Base-by-base conservation (phyloP, 768 basidiomycete species). In the Saitozyma sp. region DNA sequence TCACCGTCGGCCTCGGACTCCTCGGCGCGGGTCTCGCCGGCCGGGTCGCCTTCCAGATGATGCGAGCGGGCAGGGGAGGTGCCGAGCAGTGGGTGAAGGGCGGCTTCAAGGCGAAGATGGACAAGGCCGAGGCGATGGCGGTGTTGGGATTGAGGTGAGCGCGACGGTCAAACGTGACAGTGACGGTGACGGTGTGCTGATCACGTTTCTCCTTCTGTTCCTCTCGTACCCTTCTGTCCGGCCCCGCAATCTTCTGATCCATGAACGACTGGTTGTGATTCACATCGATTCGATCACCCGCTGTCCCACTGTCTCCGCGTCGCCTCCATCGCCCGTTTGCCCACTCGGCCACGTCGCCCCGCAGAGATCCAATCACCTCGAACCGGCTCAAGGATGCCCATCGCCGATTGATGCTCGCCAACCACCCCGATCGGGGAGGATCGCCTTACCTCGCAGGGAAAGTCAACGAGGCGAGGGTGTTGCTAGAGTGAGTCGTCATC, bases 381-480 rank as follows among this genome's bases (percentile, higher is more conserved):
- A 85, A 77, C 57, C 86, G 84, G 78, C 78, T 97, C 61, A 97
- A 97, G 82, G 95, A 97, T 70, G 93, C 96, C 0, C 96, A 99
- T 81, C 87, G 95, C 59, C 86, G 89, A 43, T 90, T 99, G 69
- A 99, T 99, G 96, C 85, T 98, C 55, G 90, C 92, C 38, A 99
- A 99, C 81, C 96, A 99, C 82, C 96, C 96, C 10, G 96, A 99
- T 83, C 85, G 96, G 64, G 96, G 96, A 41, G 96, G 96, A 39
- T 91, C 93, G n/a, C 96, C 96, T 8, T 99, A 97, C 80, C 82
- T 98, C 54, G 94, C 96, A 11, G 93, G 92, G 74, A 98, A 99
- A 84, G 95, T 98, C 65, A 99, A 99, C 80, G 96, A 99, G 76
- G 96, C 95, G 0, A 97, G 96, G 78, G 95, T 92, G 72, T 67